phyloP scores from a whole-genome alignment of 2,329 filamentous ascomycete species.

The Malbranchea cinnamomea region DNA sequence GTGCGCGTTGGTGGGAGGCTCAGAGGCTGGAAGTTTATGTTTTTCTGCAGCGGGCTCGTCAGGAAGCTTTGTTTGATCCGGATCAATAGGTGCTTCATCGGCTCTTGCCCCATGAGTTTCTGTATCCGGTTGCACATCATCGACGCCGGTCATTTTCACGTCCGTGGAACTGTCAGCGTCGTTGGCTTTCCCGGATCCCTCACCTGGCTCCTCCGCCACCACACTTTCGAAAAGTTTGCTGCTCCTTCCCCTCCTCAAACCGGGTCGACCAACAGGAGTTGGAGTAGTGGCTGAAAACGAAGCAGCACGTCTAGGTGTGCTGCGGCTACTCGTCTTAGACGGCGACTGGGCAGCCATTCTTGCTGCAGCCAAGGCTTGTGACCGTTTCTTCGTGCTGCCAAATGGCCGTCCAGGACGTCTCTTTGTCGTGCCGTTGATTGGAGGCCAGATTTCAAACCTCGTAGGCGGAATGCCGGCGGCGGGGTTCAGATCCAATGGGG shows the following conservation, averaged over 20 bases:
- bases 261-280: constrained; percentile 12
- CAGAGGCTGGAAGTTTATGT: too few relatives aligned
- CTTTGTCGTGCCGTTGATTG: constrained; percentile 23
- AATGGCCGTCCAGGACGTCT: constrained; percentile 25
- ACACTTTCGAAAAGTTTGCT: constrained; percentile 14
- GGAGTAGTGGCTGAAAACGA: constrained; percentile 18
- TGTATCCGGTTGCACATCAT: too few relatives aligned
- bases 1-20: too few relatives aligned
- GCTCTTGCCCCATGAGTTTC: too few relatives aligned
- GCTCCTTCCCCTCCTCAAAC: constrained; percentile 23
- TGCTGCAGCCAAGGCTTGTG: constrained; percentile 14
- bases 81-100: too few relatives aligned
- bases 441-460: constrained; percentile 29
- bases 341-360: constrained; percentile 19
- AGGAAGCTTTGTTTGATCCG: too few relatives aligned
- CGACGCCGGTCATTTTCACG: too few relatives aligned
- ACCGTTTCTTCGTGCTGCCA: constrained; percentile 15
- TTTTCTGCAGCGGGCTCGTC: too few relatives aligned
- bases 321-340: constrained; percentile 21
- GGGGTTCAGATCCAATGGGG: constrained; percentile 13
- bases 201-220: constrained; percentile 9
- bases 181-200: too few relatives aligned
- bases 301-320: constrained; percentile 21
- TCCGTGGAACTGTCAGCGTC: too few relatives aligned
- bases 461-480: constrained; percentile 25